Evolutionary conservation across 2,329 filamentous ascomycete genomes (phyloP).

Genomic region (Trichoderma semiorbis): DNA sequence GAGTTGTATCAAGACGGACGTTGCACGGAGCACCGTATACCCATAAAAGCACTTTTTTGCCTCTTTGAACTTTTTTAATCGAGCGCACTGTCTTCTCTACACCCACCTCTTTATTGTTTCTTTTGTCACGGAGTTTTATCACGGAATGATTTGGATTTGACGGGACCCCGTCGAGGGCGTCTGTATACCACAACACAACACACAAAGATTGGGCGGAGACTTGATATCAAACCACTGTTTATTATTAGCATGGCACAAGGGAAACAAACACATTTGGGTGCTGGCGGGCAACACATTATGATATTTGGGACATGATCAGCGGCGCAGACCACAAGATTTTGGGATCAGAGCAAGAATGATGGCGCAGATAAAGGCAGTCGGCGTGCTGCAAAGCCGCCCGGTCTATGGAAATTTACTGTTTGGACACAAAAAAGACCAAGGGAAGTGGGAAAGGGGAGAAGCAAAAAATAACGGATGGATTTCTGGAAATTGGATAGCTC

Average conservation of each 20-base stretch:
- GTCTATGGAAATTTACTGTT: constrained; percentile 10
- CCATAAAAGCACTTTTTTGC: constrained; percentile 35
- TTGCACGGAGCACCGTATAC: constrained; percentile 49
- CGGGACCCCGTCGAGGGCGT: constrained; percentile 24
- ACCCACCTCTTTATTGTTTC: constrained; percentile 14
- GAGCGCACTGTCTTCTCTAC: constrained; percentile 24
- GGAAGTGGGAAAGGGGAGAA: background rate
- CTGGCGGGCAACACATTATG: constrained; percentile 29
- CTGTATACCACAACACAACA: constrained; percentile 31
- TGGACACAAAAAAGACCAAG: constrained; percentile 2
- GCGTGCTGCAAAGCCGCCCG: constrained; percentile 9
- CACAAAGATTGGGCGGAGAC: constrained; percentile 23
- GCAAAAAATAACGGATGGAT: background rate
- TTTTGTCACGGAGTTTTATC: constrained; percentile 21
- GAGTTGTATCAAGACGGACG: constrained; percentile 46
- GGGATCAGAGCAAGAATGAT: constrained; percentile 19
- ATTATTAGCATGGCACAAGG: constrained; percentile 34
- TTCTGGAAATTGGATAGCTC: constrained; percentile 9
- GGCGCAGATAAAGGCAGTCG: constrained; percentile 14
- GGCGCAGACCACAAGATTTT: constrained; percentile 20
- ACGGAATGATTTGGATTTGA: constrained; percentile 21
- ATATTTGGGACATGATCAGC: constrained; percentile 31
- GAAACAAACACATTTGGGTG: constrained; percentile 31
- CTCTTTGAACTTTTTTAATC: constrained; percentile 26
- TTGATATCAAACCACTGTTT: constrained; percentile 30